Percentiles rank a stretch among this genome's conserved stretches.
These are phyloP conservation scores for Glebionis coronaria DNA, from an alignment of 129 eudicot species.

Conservation along the genomic window DNA sequence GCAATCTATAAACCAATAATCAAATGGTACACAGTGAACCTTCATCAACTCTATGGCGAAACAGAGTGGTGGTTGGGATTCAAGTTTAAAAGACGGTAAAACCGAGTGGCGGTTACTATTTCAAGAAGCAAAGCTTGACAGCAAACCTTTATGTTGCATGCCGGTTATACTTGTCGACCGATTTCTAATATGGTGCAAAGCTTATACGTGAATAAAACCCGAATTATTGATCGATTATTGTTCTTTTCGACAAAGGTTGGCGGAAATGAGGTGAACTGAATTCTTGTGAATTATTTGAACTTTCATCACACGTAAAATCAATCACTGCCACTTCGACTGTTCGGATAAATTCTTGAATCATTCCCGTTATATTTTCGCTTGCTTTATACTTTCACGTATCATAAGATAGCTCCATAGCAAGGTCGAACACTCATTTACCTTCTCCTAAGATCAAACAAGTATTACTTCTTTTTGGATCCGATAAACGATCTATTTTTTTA, in stretches of 20 bases:
- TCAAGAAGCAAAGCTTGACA: too few relatives aligned
- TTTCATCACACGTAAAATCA: constrained; percentile 44
- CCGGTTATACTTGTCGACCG: too few relatives aligned
- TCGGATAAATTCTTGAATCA: constrained; percentile 16
- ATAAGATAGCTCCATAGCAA: constrained; percentile 26
- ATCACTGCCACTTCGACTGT: constrained; percentile 58
- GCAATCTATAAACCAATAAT: too few relatives aligned
- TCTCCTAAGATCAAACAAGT: constrained; percentile 34
- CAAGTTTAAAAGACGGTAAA: too few relatives aligned
- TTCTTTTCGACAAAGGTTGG: constrained; percentile 26
- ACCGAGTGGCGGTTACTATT: too few relatives aligned
- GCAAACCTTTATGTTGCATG: too few relatives aligned
- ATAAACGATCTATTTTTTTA: too few relatives aligned
- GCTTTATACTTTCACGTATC: constrained; percentile 2
- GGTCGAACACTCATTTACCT: constrained; percentile 50
- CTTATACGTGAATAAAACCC: constrained; percentile 30
- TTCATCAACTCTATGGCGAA: too few relatives aligned
- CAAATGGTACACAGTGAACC: too few relatives aligned
- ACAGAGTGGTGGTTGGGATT: too few relatives aligned
- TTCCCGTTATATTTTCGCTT: constrained; percentile 37
- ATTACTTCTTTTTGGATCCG: too few relatives aligned
- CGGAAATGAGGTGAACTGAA: not conserved
- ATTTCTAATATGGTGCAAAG: constrained; percentile 13
- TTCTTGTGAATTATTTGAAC: constrained; percentile 36
- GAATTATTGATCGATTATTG: constrained; percentile 20